Evolutionary conservation across 2,329 filamentous ascomycete species (phyloP), one percentile per base, ranked within the genome.

Genomic region (Pseudogymnoascus sp.): DNA sequence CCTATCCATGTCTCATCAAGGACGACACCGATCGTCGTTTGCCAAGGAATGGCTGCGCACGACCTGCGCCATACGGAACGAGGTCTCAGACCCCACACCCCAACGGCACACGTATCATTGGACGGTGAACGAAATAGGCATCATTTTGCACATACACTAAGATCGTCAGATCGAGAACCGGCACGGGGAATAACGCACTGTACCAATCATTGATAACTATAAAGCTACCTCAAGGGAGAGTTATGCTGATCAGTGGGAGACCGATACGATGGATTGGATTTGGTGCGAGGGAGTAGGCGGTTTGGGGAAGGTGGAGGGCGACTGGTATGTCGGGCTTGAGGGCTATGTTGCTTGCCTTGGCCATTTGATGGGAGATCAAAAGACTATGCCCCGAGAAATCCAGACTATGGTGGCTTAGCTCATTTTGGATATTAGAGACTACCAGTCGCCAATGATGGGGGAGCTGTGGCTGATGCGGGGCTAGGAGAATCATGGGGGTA

Each of bases 1-100:
- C 45, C 45, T 52, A 30, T 26, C 23, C 7, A 7, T 30, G n/a
- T 18, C 23, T 28, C 39, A 18, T 52, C 9, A 52, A 15, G 13
- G 45, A 18, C 18, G 23, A 30, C 45, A 30, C 23, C 12, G 45
- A 30, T 52, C n/a, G 45, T 13, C 45, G 9, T 9, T 8, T 18
- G 45, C 45, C 45, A 52, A 52, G 45, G n/a, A 52, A 52, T 12
- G 45, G 45, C 45, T 52, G n/a, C 18, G 45, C 45, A 2, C 26
- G n/a, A 30, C 45, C 45, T 30, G 45, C 26, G 45, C 45, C 45
- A 52, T 52, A 30, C 26, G 15, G 45, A 52, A 52, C 30, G 23
- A 26, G 45, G 41, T 28, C n/a, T 30, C 1, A 8, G 9, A 52
- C n/a, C 45, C 45, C 45, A 15, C 7, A 23, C 10, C 15, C 26